These are phyloP conservation scores for Nothopassalora personata DNA, from an alignment of 2,329 filamentous ascomycete genomes.

Conservation along the genomic window DNA sequence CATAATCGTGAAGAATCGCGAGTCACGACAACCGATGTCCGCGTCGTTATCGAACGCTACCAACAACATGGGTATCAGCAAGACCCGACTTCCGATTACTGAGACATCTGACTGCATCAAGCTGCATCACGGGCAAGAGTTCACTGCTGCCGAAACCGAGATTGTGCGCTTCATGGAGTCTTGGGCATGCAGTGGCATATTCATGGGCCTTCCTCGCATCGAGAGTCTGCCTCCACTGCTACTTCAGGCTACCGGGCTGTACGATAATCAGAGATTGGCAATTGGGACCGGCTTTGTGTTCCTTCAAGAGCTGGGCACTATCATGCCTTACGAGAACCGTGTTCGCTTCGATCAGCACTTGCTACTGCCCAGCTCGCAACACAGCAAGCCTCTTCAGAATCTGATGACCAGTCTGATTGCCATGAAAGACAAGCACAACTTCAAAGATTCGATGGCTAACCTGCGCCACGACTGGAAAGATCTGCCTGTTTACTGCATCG, in stretches of 20 bases:
- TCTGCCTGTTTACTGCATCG: conserved; percentile 67
- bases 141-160: conserved; percentile 48
- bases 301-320: conserved; percentile 68
- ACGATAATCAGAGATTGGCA: conserved; percentile 43
- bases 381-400: conserved; percentile 41
- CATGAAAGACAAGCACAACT: conserved; percentile 32
- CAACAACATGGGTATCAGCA: conserved; percentile 38
- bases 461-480: conserved; percentile 56
- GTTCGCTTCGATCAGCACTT: conserved; percentile 55
- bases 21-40: conserved; percentile 32
- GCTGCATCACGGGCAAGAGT: conserved; percentile 31
- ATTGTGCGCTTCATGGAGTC: conserved; percentile 65
- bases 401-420: conserved; percentile 32
- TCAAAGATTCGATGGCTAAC: conserved; percentile 51
- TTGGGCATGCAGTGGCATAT: conserved; percentile 57
- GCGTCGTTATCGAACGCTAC: not conserved
- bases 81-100: conserved; percentile 25
- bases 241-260: conserved; percentile 57
- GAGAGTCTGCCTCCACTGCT: conserved; percentile 60
- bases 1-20: conserved; percentile 38
- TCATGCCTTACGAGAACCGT: conserved; percentile 65
- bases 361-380: conserved; percentile 46
- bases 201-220: conserved; percentile 49
- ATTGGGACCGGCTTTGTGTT: conserved; percentile 55
- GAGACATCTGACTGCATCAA: conserved; percentile 21